Percentiles rank a stretch among this genome's conserved stretches.
phyloP scores from a whole-genome alignment of 768 basidiomycete genomes.

The Pisolithus marmoratus region DNA sequence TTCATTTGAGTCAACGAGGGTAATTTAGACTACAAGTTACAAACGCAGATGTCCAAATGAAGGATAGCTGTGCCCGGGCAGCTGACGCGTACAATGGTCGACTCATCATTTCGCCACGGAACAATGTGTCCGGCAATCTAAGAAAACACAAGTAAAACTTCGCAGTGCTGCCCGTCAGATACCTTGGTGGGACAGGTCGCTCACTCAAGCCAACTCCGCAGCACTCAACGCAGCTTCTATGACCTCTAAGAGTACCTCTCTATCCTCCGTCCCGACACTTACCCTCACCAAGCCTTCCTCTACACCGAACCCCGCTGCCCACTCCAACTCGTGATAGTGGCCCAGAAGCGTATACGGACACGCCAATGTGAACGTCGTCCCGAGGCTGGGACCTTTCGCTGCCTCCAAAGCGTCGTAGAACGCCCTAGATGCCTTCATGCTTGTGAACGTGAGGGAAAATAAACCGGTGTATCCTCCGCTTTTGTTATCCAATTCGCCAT shows the following conservation, averaged over 20 bases:
- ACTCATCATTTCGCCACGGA: too few species aligned
- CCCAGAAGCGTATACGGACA: conserved; percentile 91
- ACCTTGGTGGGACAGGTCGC: too few species aligned
- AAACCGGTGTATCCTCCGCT: conserved; percentile 71
- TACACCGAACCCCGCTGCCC: conserved; percentile 86
- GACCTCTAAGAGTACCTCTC: conserved; percentile 43
- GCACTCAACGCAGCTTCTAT: conserved; percentile 64
- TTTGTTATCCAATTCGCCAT: background rate
- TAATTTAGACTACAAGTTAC: too few species aligned
- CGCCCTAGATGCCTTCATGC: conserved; percentile 55
- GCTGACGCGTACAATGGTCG: too few species aligned
- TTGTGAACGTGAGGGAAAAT: conserved; percentile 82
- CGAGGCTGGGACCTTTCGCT: conserved; percentile 86
- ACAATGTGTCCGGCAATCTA: too few species aligned
- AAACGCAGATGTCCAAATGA: too few species aligned
- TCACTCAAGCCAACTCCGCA: conserved; percentile 43
- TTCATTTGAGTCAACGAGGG: too few species aligned
- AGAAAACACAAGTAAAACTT: too few species aligned
- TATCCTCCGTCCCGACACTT: conserved; percentile 84
- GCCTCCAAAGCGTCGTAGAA: conserved; percentile 83
- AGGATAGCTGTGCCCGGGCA: too few species aligned
- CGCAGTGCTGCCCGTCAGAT: too few species aligned
- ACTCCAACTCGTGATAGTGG: conserved; percentile 83
- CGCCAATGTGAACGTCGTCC: conserved; percentile 93
- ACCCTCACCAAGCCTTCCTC: conserved; percentile 80